Evolutionary conservation across 176 grass and related monocot genomes (phyloP).

Genomic region (Olyra latifolia): DNA sequence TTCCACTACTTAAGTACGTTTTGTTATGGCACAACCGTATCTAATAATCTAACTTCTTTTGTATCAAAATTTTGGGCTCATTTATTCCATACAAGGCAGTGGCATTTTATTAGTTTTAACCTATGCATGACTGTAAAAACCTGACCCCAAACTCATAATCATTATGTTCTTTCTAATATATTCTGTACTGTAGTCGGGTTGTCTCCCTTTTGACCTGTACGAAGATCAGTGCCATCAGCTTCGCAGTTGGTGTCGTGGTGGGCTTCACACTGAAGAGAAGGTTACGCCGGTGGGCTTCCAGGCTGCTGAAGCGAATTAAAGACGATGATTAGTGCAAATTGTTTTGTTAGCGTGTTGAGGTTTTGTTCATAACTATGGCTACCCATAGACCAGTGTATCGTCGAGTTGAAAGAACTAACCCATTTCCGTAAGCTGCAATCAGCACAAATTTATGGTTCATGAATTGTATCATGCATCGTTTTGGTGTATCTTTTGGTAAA

Average conservation of each 20-base stretch:
- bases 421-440: not conserved
- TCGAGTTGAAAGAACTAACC: not conserved
- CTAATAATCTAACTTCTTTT: not conserved
- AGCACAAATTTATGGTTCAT: not conserved
- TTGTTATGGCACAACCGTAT: not conserved
- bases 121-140: not conserved
- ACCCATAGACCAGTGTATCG: no score
- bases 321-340: slow-evolving; percentile 41
- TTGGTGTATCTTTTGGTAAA: not conserved
- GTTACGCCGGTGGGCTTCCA: slow-evolving; percentile 60
- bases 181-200: slow-evolving; percentile 46
- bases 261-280: slow-evolving; percentile 73
- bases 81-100: not conserved
- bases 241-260: slow-evolving; percentile 61
- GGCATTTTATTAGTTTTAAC: not conserved
- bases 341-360: not conserved
- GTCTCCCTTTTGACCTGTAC: slow-evolving; percentile 65
- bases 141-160: not conserved
- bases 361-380: not conserved
- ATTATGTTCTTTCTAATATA: not conserved
- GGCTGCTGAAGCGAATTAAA: slow-evolving; percentile 69
- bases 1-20: not conserved
- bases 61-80: not conserved
- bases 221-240: slow-evolving; percentile 62
- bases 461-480: not conserved